Conservation (phyloP, 306 rosid species). For the Styphnolobium japonicum region DNA sequence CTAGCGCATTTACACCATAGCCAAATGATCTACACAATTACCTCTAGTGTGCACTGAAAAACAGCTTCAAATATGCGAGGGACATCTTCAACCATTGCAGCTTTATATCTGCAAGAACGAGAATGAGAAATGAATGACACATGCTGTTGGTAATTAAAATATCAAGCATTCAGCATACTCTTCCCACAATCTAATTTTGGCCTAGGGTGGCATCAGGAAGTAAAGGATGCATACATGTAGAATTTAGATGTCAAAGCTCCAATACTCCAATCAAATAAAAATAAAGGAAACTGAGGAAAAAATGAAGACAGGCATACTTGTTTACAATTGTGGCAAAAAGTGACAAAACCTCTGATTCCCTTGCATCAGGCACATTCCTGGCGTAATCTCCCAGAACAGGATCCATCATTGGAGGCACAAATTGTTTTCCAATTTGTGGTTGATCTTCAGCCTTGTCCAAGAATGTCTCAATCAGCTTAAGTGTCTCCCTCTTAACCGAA, state of each 20-base stretch:
- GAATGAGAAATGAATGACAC: not conserved
- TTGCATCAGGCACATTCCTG: constrained; percentile 93
- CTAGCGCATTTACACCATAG: not conserved
- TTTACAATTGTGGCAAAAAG: constrained; percentile 93
- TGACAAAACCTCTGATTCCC: constrained; percentile 91
- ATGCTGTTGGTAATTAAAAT: not conserved
- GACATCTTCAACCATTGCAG: constrained; percentile 88
- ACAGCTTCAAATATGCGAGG: constrained; percentile 98
- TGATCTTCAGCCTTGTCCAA: constrained; percentile 99
- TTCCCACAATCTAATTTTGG: not conserved
- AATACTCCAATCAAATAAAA: not conserved
- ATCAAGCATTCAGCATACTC: not conserved
- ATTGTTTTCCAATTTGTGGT: constrained; percentile 85
- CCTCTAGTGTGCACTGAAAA: constrained; percentile 98
- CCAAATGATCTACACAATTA: constrained; percentile 27
- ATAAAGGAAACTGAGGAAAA: not conserved
- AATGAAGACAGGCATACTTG: constrained; percentile 48
- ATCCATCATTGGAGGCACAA: constrained; percentile 98
- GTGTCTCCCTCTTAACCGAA: constrained; percentile 96
- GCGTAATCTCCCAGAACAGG: constrained; percentile 91
- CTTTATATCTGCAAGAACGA: constrained; percentile 63
- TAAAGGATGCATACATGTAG: not conserved
- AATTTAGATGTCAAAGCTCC: constrained; percentile 10
- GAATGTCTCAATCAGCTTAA: constrained; percentile 92
- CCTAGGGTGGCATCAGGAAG: not conserved